Conservation (phyloP, 352 stramenopile genomes). For the Pythium volutum region DNA sequence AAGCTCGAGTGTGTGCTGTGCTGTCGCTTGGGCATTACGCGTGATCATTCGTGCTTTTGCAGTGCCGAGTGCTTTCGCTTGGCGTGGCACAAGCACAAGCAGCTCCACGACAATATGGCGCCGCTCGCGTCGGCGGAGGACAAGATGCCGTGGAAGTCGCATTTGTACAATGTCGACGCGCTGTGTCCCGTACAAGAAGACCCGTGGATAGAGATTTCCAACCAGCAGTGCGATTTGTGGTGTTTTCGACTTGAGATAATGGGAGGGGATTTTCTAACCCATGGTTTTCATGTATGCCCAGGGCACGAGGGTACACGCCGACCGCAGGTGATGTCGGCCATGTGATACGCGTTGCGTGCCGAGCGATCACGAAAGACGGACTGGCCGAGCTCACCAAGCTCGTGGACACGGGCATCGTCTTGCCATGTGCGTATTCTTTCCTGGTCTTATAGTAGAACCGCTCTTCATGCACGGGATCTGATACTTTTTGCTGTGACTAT, state of each 20-base stretch:
- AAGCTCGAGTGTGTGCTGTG: slow-evolving; percentile 47
- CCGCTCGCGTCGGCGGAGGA: slow-evolving; percentile 14
- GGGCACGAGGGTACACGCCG: slow-evolving; percentile 58
- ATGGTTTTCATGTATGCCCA: not conserved
- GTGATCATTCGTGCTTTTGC: slow-evolving; percentile 41
- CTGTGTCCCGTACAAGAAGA: slow-evolving; percentile 29
- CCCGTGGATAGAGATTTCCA: slow-evolving; percentile 34
- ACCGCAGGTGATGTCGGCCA: slow-evolving; percentile 66
- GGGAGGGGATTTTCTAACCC: not conserved
- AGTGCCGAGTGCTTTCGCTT: slow-evolving; percentile 39
- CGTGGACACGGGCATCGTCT: slow-evolving; percentile 81
- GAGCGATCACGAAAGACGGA: slow-evolving; percentile 53
- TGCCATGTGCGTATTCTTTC: slow-evolving; percentile 68
- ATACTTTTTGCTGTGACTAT: slow-evolving; percentile 5
- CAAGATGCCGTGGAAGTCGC: slow-evolving; percentile 33
- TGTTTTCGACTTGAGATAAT: not conserved
- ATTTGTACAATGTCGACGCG: slow-evolving; percentile 30
- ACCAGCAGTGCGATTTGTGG: slow-evolving; percentile 18
- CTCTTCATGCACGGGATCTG: not conserved
- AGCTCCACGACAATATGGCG: slow-evolving; percentile 31
- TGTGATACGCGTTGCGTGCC: slow-evolving; percentile 80
- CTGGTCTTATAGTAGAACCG: too few species aligned
- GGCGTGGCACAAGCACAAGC: slow-evolving; percentile 43
- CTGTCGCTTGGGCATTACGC: slow-evolving; percentile 34
- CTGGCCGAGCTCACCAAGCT: slow-evolving; percentile 60